Base-by-base conservation (phyloP, 1,284 basidiomycete genomes). In the Leccinum solheimii region DNA sequence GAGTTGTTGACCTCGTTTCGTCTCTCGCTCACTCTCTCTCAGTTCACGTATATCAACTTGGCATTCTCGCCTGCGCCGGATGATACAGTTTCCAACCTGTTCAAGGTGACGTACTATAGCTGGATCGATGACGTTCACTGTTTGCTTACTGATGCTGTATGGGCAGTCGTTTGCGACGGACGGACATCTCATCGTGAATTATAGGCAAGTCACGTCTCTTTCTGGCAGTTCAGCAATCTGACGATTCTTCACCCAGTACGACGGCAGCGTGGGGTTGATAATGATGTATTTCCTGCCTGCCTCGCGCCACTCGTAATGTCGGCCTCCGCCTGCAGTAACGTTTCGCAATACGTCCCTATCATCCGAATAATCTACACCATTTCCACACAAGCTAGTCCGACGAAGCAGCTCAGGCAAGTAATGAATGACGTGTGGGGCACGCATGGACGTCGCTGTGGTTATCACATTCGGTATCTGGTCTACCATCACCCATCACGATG, bases 1-100 rank as follows among this genome's bases (percentile, higher is more conserved):
- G 51, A 30, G 10, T 5, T n/a, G 21, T 16, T 52, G 51, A 52
- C 2, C 9, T 11, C 0, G 9, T 32, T 16, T 30, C 13, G n/a
- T n/a, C 11, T 36, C 16, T 3, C 13, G 0, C 2, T n/a, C 38
- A 16, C 48, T 19, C 32, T 7, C 16, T 55, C 53, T 19, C 26
- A 98, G 96, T 98, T 97, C 78, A 93, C 95, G 5, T 99, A 98
- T 75, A 98, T 99, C 81, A 98, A 98, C 72, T 83, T 95, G n/a
- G 94, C 97, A 0, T 98, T 98, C 75, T 88, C 89, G 10, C 92
- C 91, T 36, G 88, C 92, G 1, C 91, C 91, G 0, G 92, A 94
- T 70, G 92, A 94, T 69, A 90, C 88, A 0, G 91, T 94, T 5
- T 88, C 92, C 0, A 98, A 96, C 73, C 78, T 95, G 54, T 94